Base-by-base conservation (phyloP, 2,329 filamentous ascomycete species). In the Xenoacremonium recifei region DNA sequence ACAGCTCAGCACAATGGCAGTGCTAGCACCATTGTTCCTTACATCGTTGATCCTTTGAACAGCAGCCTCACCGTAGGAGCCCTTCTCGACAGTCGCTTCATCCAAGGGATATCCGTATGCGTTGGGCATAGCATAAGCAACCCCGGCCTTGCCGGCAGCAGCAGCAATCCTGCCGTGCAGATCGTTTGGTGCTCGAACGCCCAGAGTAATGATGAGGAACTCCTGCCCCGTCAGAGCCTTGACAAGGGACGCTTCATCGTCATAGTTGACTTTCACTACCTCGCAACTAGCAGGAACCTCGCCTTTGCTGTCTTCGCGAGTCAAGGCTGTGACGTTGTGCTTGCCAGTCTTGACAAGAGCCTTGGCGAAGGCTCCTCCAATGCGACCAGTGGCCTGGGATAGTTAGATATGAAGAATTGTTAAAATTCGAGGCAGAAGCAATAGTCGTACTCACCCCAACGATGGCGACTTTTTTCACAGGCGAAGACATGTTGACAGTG, bases 181-280 rank as follows among this genome's bases (percentile, higher is more conserved):
- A 36, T 70, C 69, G 0, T 42, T 53, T 2, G 69, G 62, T 0
- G 68, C 70, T 1, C 37, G 37, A 6, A 57, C 55, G 10, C 60
- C 47, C 38, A 76, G 53, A 15, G 71, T 72, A 48, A 76, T 75
- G 48, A 75, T 65, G 1, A 77, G 57, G 15, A 67, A 68, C n/a
- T 81, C 67, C 48, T 80, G 75, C 44, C 66, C 75, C 20, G 60
- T 50, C 2, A 81, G 68, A 6, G 75, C 76, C 1, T 55, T 52
- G 4, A 74, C 62, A 15, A 81, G 51, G 3, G 69, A 61, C 1
- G 50, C 37, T 6, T 60, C 51, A 40, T 70, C 62, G 29, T 59
- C 56, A 49, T 73, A 74, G 49, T 71, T 61, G 25, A 78, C 60
- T 31, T 60, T 63, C 19, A 67, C 53, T 10, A 20, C 6, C 3